Evolutionary conservation across 73 alveolate species (phyloP).

Genomic region (Paramecium sexaurelia): DNA sequence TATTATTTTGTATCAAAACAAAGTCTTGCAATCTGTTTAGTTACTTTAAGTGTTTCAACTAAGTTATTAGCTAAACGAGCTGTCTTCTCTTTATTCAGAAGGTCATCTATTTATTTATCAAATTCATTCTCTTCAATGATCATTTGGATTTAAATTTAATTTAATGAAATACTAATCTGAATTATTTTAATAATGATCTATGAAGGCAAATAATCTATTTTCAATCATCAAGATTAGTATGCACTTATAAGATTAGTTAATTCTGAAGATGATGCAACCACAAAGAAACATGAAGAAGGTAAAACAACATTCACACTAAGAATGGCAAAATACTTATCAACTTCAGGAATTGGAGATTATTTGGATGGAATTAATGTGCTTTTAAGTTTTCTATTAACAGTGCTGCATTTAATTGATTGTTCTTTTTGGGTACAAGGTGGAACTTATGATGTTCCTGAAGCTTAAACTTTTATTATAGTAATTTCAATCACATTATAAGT

Average conservation of each 20-base stretch:
- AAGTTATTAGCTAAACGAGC: constrained; percentile 79
- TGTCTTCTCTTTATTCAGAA: constrained; percentile 78
- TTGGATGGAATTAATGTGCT: neutral
- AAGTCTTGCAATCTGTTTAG: constrained; percentile 62
- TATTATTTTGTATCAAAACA: constrained; percentile 71
- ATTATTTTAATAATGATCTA: constrained; percentile 16
- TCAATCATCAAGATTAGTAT: constrained; percentile 25
- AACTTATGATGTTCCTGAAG: constrained; percentile 10
- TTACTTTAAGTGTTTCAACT: constrained; percentile 73
- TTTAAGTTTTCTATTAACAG: neutral
- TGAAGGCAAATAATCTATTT: constrained; percentile 5
- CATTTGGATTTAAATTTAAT: constrained; percentile 6
- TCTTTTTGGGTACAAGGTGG: constrained; percentile 27
- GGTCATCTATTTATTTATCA: constrained; percentile 79
- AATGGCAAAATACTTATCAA: constrained; percentile 5
- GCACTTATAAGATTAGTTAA: neutral
- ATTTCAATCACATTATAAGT: neutral
- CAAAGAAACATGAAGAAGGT: constrained; percentile 28
- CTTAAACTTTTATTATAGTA: neutral
- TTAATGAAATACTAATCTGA: constrained; percentile 54
- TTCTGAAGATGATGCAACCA: constrained; percentile 13
- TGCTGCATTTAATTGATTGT: constrained; percentile 44
- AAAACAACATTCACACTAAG: neutral
- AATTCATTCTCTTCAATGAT: constrained; percentile 67
- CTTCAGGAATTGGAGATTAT: constrained; percentile 23